Percentiles rank a stretch among this genome's conserved stretches.
phyloP scores from a whole-genome alignment of 2,329 filamentous ascomycete species.

The Colletotrichum costaricense region DNA sequence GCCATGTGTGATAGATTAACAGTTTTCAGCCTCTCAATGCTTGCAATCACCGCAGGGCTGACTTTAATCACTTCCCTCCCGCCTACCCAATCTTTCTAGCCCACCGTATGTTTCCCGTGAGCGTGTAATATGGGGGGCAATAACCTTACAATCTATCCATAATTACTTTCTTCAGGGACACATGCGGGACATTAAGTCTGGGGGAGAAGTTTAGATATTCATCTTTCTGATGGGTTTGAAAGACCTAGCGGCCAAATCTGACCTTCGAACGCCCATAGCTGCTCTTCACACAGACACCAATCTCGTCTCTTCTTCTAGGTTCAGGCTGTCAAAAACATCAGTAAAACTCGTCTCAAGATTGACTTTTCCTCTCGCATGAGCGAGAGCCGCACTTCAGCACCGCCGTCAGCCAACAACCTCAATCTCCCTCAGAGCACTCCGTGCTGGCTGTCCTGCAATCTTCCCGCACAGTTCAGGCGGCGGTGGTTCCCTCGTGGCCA shows the following conservation, averaged over 20 bases:
- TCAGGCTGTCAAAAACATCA: slow-evolving; percentile 26
- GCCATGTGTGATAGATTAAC: slow-evolving; percentile 20
- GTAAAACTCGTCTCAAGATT: slow-evolving; percentile 30
- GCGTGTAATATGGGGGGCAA: slow-evolving; percentile 25
- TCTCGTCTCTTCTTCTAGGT: slow-evolving; percentile 14
- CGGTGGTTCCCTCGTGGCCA: too few species aligned
- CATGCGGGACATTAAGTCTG: neutral
- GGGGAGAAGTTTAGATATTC: neutral
- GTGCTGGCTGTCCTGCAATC: neutral
- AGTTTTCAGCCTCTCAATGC: neutral
- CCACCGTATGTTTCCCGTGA: slow-evolving; percentile 7
- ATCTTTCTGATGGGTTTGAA: neutral
- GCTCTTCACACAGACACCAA: neutral
- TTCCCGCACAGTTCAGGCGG: neutral
- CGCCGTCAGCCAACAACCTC: too few species aligned
- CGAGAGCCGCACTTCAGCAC: too few species aligned
- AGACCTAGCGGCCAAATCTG: neutral
- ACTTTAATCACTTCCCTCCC: neutral
- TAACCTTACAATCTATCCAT: slow-evolving; percentile 29
- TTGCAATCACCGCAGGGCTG: slow-evolving; percentile 25
- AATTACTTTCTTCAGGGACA: neutral
- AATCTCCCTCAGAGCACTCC: neutral
- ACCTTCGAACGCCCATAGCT: neutral
- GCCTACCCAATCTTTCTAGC: neutral
- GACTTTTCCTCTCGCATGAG: neutral